Base-by-base conservation (phyloP, 495 filamentous ascomycete species). In the Aspergillus carlsbadensis region DNA sequence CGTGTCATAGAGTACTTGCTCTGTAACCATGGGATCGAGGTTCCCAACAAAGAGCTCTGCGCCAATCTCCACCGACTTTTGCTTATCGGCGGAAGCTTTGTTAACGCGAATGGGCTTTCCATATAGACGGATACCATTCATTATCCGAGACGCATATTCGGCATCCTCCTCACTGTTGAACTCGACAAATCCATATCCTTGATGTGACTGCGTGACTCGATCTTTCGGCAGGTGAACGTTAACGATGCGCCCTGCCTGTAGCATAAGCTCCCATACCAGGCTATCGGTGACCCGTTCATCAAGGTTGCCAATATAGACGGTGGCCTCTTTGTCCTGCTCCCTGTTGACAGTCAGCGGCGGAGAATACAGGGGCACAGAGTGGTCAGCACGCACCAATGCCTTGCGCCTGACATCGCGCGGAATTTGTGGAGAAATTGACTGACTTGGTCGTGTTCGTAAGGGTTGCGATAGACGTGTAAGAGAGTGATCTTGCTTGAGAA, bases 321-420 rank as follows among this genome's bases (percentile, higher is more conserved):
- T 99, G 45, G 92, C 93, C 74, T 98, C 94, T 70, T 98, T 98
- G 70, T 98, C 92, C 76, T 99, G 94, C 70, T 98, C 93, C 93
- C 93, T 96, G 62, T 55, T 15, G 6, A 20, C 13, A 42, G 18
- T 51, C 7, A 59, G 42, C 42, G 5, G n/a, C 5, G 8, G 49
- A n/a, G n/a, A n/a, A n/a, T n/a, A n/a, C n/a, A n/a, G n/a, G n/a
- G n/a, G n/a, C n/a, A n/a, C n/a, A n/a, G n/a, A n/a, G n/a, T n/a
- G n/a, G n/a, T n/a, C n/a, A n/a, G 11, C 6, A 58, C 79, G 62
- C 80, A 92, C 90, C 90, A 94, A 78, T 94, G 90, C 61, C 89
- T 81, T 73, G 85, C 85, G 69, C 87, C 84, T 44, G 86, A 87
- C 86, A 89, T 89, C 47, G 60, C 61, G 64, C 56, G 51, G 57